Conservation (phyloP, 768 basidiomycete species). For the Botryobasidium botryosum region DNA sequence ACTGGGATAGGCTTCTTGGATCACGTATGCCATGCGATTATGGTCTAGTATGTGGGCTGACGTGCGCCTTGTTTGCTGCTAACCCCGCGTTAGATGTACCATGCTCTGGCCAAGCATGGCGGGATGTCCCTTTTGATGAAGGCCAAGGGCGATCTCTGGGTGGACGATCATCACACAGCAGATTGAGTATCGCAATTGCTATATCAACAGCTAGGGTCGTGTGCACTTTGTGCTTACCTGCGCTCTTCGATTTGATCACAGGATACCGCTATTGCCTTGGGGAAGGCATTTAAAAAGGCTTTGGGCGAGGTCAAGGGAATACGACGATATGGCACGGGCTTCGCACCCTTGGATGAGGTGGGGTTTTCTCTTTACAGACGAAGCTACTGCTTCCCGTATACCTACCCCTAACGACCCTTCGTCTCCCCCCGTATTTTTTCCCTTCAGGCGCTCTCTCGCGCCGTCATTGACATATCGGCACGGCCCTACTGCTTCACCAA, state of each 20-base stretch:
- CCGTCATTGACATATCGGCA: conserved; percentile 96
- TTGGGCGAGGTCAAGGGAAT: conserved; percentile 91
- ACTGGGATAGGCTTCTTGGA: conserved; percentile 99
- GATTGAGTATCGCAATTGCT: conserved; percentile 32
- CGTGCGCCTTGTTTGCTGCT: neutral
- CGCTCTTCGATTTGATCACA: no score
- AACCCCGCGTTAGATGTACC: conserved; percentile 64
- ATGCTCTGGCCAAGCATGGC: conserved; percentile 91
- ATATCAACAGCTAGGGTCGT: neutral
- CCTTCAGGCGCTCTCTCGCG: conserved; percentile 73
- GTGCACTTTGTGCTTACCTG: neutral
- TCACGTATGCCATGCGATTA: conserved; percentile 42
- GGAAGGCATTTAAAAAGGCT: conserved; percentile 85
- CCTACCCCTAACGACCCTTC: no score
- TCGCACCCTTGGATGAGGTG: conserved; percentile 94
- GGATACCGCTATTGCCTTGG: conserved; percentile 76
- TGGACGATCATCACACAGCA: conserved; percentile 98
- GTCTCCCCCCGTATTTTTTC: conserved; percentile 2
- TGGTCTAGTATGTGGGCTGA: conserved; percentile 2
- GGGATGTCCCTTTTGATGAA: conserved; percentile 83
- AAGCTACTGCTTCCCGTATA: neutral
- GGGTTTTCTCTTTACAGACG: conserved; percentile 11
- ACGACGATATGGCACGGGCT: conserved; percentile 86
- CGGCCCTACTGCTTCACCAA: conserved; percentile 91
- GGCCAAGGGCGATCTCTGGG: conserved; percentile 90